Percentiles rank a stretch among this genome's conserved stretches.
These are phyloP conservation scores for Fusarium poae DNA, from an alignment of 2,329 filamentous ascomycete species.

Conservation along the genomic window DNA sequence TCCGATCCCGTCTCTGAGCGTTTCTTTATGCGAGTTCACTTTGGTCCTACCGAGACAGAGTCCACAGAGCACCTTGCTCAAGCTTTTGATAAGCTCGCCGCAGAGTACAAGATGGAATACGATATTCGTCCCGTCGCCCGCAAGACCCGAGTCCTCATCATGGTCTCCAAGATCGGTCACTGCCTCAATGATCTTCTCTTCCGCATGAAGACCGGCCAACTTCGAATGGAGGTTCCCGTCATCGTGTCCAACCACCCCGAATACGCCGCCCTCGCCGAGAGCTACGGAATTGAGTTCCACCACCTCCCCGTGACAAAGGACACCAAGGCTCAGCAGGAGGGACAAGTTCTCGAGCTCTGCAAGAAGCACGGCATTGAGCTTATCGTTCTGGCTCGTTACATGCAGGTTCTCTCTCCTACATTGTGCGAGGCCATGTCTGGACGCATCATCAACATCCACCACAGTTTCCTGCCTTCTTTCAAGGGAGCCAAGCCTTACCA, in stretches of 20 bases:
- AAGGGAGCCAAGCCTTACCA: constrained; percentile 92
- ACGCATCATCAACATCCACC: constrained; percentile 92
- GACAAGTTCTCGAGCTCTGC: constrained; percentile 77
- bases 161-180: constrained; percentile 91
- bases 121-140: constrained; percentile 75
- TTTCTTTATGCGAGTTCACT: constrained; percentile 93
- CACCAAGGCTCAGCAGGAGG: constrained; percentile 81
- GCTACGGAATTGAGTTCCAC: constrained; percentile 83
- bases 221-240: constrained; percentile 80
- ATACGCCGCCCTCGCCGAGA: constrained; percentile 74
- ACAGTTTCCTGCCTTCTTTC: constrained; percentile 87
- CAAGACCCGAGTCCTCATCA: constrained; percentile 84
- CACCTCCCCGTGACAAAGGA: constrained; percentile 84
- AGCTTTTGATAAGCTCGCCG: constrained; percentile 72
- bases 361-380: constrained; percentile 78
- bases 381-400: constrained; percentile 85
- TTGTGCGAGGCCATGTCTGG: constrained; percentile 85
- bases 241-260: constrained; percentile 88
- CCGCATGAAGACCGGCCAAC: constrained; percentile 79
- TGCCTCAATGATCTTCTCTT: constrained; percentile 88
- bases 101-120: constrained; percentile 76
- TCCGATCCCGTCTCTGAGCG: constrained; percentile 78
- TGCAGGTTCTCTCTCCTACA: constrained; percentile 84
- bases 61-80: constrained; percentile 65
- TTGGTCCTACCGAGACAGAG: constrained; percentile 68